phyloP scores from a whole-genome alignment of 495 filamentous ascomycete species.

The Daldinia childiae region DNA sequence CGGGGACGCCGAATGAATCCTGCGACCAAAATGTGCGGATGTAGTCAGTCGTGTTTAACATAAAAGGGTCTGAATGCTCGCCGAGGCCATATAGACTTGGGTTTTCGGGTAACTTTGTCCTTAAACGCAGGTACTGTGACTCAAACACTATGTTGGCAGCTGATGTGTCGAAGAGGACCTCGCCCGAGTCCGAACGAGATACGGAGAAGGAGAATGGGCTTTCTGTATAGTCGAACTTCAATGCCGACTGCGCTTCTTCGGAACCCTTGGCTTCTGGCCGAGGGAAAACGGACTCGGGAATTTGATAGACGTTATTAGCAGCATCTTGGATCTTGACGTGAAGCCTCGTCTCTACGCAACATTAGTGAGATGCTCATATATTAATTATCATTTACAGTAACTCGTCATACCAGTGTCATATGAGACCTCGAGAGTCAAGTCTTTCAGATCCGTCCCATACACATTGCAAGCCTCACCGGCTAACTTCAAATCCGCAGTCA shows the following conservation, averaged over 20 bases:
- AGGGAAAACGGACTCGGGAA: conserved; percentile 75
- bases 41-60: conserved; percentile 76
- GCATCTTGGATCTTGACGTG: conserved; percentile 86
- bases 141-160: conserved; percentile 78
- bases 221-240: conserved; percentile 72
- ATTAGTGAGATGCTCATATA: conserved; percentile 14
- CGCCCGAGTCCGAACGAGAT: conserved; percentile 65
- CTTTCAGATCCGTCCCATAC: conserved; percentile 73
- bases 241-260: conserved; percentile 50
- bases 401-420: conserved; percentile 73
- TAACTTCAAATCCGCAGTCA: conserved; percentile 73
- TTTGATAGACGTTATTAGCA: conserved; percentile 78
- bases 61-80: conserved; percentile 77
- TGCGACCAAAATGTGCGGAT: conserved; percentile 83
- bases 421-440: conserved; percentile 74
- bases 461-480: conserved; percentile 74
- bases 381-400: not conserved
- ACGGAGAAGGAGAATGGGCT: conserved; percentile 83
- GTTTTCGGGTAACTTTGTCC: conserved; percentile 71
- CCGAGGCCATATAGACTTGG: conserved; percentile 80
- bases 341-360: conserved; percentile 70
- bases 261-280: conserved; percentile 58
- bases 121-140: conserved; percentile 75
- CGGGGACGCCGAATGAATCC: conserved; percentile 68
- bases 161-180: conserved; percentile 83